These are phyloP conservation scores for Geranium rotundifolium DNA, from an alignment of 345 rosid genomes.

Conservation along the genomic window DNA sequence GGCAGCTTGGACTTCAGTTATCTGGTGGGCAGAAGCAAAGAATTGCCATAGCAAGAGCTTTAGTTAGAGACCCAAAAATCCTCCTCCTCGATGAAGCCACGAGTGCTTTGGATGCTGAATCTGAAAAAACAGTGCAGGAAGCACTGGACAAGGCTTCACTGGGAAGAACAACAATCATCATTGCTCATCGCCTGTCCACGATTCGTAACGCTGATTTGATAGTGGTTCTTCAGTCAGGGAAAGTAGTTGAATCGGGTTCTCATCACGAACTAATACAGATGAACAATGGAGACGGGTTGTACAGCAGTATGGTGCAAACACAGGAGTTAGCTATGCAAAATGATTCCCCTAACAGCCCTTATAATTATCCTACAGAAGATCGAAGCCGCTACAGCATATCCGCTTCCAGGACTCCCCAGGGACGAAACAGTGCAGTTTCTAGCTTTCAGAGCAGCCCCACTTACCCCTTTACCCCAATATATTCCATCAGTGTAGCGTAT, in stretches of 20 bases:
- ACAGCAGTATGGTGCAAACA: slow-evolving; percentile 32
- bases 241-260: slow-evolving; percentile 38
- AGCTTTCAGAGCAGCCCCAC: slow-evolving; percentile 23
- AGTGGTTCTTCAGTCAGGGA: slow-evolving; percentile 31
- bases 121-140: slow-evolving; percentile 40
- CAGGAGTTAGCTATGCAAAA: slow-evolving; percentile 19
- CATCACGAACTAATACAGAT: slow-evolving; percentile 36
- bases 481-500: slow-evolving; percentile 16
- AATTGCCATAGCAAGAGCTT: slow-evolving; percentile 50
- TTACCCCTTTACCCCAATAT: slow-evolving; percentile 18
- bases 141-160: slow-evolving; percentile 37
- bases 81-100: slow-evolving; percentile 37
- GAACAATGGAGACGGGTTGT: slow-evolving; percentile 24
- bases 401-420: slow-evolving; percentile 7
- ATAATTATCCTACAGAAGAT: slow-evolving; percentile 4
- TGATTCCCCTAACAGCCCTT: slow-evolving; percentile 5
- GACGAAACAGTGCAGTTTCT: slow-evolving; percentile 10
- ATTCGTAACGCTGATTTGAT: slow-evolving; percentile 33
- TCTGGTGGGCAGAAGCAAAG: slow-evolving; percentile 55
- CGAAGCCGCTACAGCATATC: background rate
- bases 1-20: slow-evolving; percentile 39
- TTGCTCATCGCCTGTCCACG: slow-evolving; percentile 45
- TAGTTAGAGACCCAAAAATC: slow-evolving; percentile 36
- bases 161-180: slow-evolving; percentile 37
- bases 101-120: slow-evolving; percentile 42